These are phyloP conservation scores for Spathaspora gorwiae DNA, from an alignment of 805 yeast genomes.

Conservation along the genomic window DNA sequence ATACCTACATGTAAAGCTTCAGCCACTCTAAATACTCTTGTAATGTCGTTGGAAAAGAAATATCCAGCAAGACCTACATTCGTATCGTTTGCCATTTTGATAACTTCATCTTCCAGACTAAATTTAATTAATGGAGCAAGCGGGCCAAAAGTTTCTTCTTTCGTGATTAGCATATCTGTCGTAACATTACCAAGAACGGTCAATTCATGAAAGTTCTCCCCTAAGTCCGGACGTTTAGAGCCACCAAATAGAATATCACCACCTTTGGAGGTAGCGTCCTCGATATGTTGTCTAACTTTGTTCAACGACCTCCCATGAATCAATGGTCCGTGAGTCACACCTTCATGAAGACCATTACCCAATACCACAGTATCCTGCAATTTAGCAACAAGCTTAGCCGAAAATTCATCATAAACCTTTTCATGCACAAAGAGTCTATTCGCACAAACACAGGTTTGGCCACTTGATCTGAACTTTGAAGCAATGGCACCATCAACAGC, in stretches of 20 bases:
- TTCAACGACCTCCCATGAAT: slow-evolving; percentile 59
- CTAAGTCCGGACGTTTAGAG: slow-evolving; percentile 46
- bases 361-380: slow-evolving; percentile 36
- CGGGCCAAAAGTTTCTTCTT: slow-evolving; percentile 84
- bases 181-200: slow-evolving; percentile 64
- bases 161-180: slow-evolving; percentile 48
- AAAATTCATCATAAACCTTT: slow-evolving; percentile 46
- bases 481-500: slow-evolving; percentile 52
- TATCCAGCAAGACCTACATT: slow-evolving; percentile 78
- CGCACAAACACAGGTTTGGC: slow-evolving; percentile 66
- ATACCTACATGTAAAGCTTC: slow-evolving; percentile 72
- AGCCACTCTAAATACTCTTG: slow-evolving; percentile 54
- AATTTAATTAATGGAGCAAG: slow-evolving; percentile 68
- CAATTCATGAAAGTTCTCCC: slow-evolving; percentile 62
- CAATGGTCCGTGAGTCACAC: slow-evolving; percentile 73
- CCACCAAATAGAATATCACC: slow-evolving; percentile 68
- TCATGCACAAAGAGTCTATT: slow-evolving; percentile 55
- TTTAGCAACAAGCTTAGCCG: slow-evolving; percentile 37
- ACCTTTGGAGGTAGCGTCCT: slow-evolving; percentile 62
- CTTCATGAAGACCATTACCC: slow-evolving; percentile 59
- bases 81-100: slow-evolving; percentile 58
- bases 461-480: slow-evolving; percentile 56
- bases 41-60: slow-evolving; percentile 55
- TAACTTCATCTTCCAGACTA: slow-evolving; percentile 57
- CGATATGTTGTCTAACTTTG: slow-evolving; percentile 58